Evolutionary conservation across 1,139 yeast genomes (phyloP).

Genomic region (Yarrowia galli): DNA sequence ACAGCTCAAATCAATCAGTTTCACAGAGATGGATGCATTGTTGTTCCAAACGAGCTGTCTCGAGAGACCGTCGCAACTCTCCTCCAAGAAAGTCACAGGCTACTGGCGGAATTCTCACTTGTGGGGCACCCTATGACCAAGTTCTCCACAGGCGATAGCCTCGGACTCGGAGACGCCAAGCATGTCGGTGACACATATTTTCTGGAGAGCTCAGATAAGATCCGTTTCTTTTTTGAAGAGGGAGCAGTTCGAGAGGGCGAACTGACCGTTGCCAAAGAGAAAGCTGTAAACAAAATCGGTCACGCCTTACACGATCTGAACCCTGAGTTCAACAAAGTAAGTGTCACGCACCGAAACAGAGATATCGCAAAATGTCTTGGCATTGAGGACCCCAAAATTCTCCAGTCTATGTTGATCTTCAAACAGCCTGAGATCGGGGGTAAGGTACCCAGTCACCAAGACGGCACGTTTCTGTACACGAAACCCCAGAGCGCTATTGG

Average conservation of each 20-base stretch:
- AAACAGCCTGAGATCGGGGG: conserved; percentile 80
- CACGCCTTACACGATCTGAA: conserved; percentile 74
- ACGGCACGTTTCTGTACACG: conserved; percentile 75
- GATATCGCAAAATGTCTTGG: conserved; percentile 62
- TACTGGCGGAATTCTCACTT: conserved; percentile 61
- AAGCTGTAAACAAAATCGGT: conserved; percentile 78
- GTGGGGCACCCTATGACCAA: conserved; percentile 72
- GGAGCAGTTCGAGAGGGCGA: conserved; percentile 70
- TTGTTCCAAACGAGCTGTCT: conserved; percentile 62
- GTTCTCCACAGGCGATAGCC: conserved; percentile 63
- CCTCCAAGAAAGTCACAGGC: conserved; percentile 55
- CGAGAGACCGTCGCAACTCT: conserved; percentile 54
- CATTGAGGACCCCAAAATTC: conserved; percentile 69
- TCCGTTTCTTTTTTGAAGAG: conserved; percentile 73
- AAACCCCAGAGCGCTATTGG: conserved; percentile 77
- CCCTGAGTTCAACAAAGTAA: conserved; percentile 57
- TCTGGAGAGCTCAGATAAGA: conserved; percentile 70
- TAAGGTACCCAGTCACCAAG: conserved; percentile 81
- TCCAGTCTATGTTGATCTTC: conserved; percentile 82
- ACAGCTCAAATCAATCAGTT: conserved; percentile 52
- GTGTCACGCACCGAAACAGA: conserved; percentile 61
- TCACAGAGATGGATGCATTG: conserved; percentile 66
- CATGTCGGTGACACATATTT: conserved; percentile 81
- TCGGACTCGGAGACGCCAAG: conserved; percentile 54
- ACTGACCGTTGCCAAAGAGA: conserved; percentile 60